phyloP scores from a whole-genome alignment of 352 stramenopile species.

The Phytophthora kernoviae region DNA sequence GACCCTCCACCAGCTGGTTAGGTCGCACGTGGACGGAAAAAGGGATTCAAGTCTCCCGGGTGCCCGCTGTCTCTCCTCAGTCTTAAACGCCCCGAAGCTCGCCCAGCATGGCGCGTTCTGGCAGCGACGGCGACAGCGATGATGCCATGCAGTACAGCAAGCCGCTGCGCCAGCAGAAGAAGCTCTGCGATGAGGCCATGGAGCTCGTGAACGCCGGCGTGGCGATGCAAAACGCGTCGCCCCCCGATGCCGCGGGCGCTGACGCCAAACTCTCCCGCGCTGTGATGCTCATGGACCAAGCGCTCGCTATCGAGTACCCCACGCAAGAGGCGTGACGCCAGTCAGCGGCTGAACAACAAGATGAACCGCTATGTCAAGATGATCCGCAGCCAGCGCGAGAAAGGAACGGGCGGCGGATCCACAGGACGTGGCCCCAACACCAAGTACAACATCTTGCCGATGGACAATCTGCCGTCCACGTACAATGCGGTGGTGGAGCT shows the following conservation, averaged over 20 bases:
- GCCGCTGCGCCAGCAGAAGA: conserved; percentile 71
- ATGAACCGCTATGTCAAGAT: conserved; percentile 90
- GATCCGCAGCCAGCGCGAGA: conserved; percentile 82
- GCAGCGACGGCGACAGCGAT: conserved; percentile 65
- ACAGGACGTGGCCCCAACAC: conserved; percentile 36
- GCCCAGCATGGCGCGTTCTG: conserved; percentile 50
- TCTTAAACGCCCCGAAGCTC: conserved; percentile 36
- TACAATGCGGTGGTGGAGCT: conserved; percentile 70
- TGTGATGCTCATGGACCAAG: conserved; percentile 78
- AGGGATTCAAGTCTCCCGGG: conserved; percentile 12
- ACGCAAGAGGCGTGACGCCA: conserved; percentile 71
- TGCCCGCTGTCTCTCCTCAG: conserved; percentile 34
- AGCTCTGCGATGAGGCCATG: conserved; percentile 83
- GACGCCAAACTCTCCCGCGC: conserved; percentile 74
- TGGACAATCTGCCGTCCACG: conserved; percentile 63
- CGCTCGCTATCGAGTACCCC: conserved; percentile 76
- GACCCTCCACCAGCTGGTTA: conserved; percentile 27
- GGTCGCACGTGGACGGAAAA: conserved; percentile 32
- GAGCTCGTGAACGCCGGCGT: conserved; percentile 82
- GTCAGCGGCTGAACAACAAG: conserved; percentile 78
- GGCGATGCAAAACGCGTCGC: conserved; percentile 73
- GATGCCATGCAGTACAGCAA: conserved; percentile 64
- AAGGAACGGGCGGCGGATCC: conserved; percentile 35
- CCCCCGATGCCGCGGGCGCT: conserved; percentile 52
- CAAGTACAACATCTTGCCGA: conserved; percentile 80